Conservation (phyloP, 2,329 filamentous ascomycete species). For the Rachicladosporium sp. region DNA sequence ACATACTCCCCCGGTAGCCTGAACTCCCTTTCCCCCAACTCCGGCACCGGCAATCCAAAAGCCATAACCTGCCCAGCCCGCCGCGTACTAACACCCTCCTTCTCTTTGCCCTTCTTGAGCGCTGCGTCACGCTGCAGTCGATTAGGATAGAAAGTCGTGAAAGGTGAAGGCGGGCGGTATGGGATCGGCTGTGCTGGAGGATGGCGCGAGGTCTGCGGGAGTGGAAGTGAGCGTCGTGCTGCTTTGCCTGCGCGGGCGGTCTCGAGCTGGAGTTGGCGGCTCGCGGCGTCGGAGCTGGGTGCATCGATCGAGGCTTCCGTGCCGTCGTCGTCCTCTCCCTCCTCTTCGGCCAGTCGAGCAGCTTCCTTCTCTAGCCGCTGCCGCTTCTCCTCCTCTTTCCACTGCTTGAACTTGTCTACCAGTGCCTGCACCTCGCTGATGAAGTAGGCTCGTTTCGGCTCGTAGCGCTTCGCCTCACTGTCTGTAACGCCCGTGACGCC, state of each 20-base stretch:
- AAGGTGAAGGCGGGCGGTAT: conserved; percentile 35
- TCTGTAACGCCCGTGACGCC: conserved; percentile 79
- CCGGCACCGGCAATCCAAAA: conserved; percentile 72
- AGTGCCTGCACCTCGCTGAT: conserved; percentile 70
- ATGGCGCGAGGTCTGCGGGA: conserved; percentile 16
- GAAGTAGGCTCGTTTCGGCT: conserved; percentile 74
- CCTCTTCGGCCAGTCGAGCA: conserved; percentile 34
- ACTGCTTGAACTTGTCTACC: conserved; percentile 74
- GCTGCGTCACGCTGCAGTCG: conserved; percentile 56
- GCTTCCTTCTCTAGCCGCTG: conserved; percentile 66
- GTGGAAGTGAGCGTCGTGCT: too few species aligned
- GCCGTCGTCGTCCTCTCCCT: conserved; percentile 26
- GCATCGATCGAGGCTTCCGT: conserved; percentile 34
- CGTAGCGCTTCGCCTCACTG: conserved; percentile 72
- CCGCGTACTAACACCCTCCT: conserved; percentile 1
- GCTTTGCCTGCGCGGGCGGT: conserved; percentile 41
- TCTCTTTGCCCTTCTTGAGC: not conserved
- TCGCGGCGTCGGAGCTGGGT: conserved; percentile 56
- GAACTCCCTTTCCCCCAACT: conserved; percentile 60
- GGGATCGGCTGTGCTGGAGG: conserved; percentile 24
- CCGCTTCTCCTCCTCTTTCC: conserved; percentile 82
- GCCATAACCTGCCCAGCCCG: conserved; percentile 50
- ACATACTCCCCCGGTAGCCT: conserved; percentile 54
- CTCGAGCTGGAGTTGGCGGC: conserved; percentile 65
- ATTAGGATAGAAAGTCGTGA: conserved; percentile 80